These are phyloP conservation scores for Saccharomycopsis capsularis DNA, from an alignment of 805 yeast species.

Conservation along the genomic window DNA sequence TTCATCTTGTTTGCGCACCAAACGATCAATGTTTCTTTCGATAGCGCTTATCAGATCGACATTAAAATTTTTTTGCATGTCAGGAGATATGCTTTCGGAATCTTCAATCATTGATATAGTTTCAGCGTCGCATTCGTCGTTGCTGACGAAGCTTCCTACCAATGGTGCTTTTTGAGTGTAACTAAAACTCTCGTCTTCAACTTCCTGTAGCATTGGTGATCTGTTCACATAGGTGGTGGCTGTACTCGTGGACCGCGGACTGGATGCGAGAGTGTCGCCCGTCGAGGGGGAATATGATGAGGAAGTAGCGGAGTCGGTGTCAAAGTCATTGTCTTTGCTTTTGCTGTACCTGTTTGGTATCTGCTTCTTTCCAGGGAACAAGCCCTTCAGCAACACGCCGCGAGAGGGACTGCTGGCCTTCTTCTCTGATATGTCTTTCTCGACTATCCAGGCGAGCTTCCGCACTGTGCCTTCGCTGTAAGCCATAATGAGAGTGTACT, in stretches of 20 bases:
- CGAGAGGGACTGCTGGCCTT: no score
- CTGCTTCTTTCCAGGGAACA: background rate
- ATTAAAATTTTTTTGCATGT: background rate
- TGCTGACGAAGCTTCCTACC: no score
- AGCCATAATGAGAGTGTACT: background rate
- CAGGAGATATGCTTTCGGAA: background rate
- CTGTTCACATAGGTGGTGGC: background rate
- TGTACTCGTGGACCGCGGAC: background rate
- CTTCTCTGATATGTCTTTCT: slow-evolving; percentile 5
- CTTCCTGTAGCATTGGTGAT: background rate
- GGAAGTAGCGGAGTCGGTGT: background rate
- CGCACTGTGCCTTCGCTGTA: background rate
- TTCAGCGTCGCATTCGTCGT: no score
- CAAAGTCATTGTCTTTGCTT: background rate
- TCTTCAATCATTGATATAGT: background rate
- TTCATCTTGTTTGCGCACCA: background rate
- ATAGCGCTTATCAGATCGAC: background rate
- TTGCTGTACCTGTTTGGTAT: background rate
- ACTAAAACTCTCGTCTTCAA: background rate
- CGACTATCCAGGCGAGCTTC: slow-evolving; percentile 8
- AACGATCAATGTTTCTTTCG: background rate
- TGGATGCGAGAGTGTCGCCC: no score
- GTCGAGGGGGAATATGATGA: no score
- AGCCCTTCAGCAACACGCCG: no score
- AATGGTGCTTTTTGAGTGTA: background rate